Evolutionary conservation across 306 rosid genomes (phyloP), one percentile per base, ranked within the genome.

Genomic region (Heteromeles arbutifolia): DNA sequence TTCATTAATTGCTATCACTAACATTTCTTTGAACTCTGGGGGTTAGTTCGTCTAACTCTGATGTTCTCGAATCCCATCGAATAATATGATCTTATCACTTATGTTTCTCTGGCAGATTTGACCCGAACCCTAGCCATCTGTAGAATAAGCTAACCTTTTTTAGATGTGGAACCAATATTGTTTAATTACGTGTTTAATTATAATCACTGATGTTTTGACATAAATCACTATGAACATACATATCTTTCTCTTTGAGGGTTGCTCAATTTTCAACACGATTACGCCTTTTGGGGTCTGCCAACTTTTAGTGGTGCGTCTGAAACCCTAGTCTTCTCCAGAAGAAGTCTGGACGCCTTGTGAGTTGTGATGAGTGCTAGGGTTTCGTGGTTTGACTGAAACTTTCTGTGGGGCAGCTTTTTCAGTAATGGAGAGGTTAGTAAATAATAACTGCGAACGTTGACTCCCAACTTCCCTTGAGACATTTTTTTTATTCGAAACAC

Each of bases 371-470:
- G 11, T 76, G 37, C 79, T 85, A 81, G 86, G 90, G 87, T 83
- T 91, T 84, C 56, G 58, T 78, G 39, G 52, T 79, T 82, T 80
- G 79, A 81, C 93, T 77, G 84, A 75, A 75, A 74, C 80, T 75
- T 79, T 48, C 68, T 80, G 81, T 85, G 74, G 75, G 31, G 56
- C 67, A 59, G 78, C 82, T 81, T 87, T 78, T 86, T 69, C 83
- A 81, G 74, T 72, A 78, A 70, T 81, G 82, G 32, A 24, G 53
- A 67, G 75, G 75, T 78, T 78, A 48, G 79, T 69, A 72, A 72
- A 50, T 50, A 50, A 6, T 50, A 50, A 50, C 89, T 88, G 88
- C 77, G 72, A 88, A 83, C 85, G 91, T 87, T 85, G 92, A 91
- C 95, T 50, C 84, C 72, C 75, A 66, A 72, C 83, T 67, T 67